Base-by-base conservation (phyloP, 306 rosid genomes). In the Vicia sativa region DNA sequence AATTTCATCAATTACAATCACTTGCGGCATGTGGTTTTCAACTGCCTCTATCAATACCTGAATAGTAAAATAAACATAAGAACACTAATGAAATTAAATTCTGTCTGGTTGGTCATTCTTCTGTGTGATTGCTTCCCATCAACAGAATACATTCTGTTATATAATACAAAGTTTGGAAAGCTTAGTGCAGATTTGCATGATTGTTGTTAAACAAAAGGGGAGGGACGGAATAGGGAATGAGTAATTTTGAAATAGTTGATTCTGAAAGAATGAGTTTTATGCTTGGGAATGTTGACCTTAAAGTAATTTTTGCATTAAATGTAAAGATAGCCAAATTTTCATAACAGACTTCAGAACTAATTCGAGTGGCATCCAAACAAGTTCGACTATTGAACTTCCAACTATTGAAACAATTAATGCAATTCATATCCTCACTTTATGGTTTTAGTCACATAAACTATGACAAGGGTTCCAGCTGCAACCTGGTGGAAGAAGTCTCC, bases 1-100 rank as follows among this genome's bases (percentile, higher is more conserved):
- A 71, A 86, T 93, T 84, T 93, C 97, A 82, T 93, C 97, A 54
- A 93, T 93, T 45, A 90, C 91, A 79, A 93, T 93, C 43, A 90
- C 98, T 85, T 93, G 96, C 9, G 97, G 98, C 98, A 90, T 93
- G 73, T 93, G 98, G 77, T 93, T 93, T 88, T 93, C 98, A 57
- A 93, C 98, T 54, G 96, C 99, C 81, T 93, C 99, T 55, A 90
- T 93, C 86, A 93, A 80, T 70, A 93, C 91, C 98, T 93, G 73
- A 67, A 62, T 15, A 81, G 62, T 54, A 57, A 46, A 70, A 75
- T 5, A 56, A 67, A 67, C 64, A 62, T 21, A 31, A 54, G 52
- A 62, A 61, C 34, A 62, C 63, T 49, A 44, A 42, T 61, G 21
- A 77, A 38, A 56, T 42, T 68, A 59, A 14, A 34, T 34, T 34